Percentiles rank a stretch among this genome's conserved stretches.
Evolutionary conservation across 208 protist genomes (phyloP).

Genomic region (Leishmania turanica): DNA sequence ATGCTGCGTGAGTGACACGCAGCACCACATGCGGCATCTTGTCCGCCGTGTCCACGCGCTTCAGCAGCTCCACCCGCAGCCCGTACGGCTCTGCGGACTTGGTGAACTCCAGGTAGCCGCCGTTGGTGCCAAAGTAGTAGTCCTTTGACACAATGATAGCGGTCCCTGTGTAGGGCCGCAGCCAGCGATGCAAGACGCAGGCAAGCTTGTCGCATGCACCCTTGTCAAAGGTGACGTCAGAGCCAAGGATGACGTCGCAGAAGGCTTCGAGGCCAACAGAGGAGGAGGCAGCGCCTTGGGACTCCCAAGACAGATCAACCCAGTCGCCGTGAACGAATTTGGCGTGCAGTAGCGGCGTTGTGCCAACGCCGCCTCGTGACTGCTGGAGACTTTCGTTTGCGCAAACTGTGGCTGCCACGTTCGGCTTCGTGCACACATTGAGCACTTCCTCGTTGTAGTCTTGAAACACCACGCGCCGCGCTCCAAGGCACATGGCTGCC

Average conservation of each 20-base stretch:
- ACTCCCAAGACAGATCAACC: conserved; percentile 49
- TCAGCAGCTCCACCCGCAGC: conserved; percentile 43
- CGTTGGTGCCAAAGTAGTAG: conserved; percentile 92
- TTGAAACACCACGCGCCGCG: conserved; percentile 62
- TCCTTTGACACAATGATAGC: conserved; percentile 86
- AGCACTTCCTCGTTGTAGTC: conserved; percentile 92
- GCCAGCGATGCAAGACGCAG: conserved; percentile 58
- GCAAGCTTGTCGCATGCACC: conserved; percentile 78
- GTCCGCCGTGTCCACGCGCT: conserved; percentile 48
- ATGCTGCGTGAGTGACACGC: conserved; percentile 28
- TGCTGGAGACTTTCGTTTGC: conserved; percentile 9
- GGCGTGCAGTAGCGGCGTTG: conserved; percentile 29
- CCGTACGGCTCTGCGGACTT: conserved; percentile 31
- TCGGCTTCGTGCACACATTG: conserved; percentile 69
- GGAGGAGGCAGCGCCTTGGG: conserved; percentile 2
- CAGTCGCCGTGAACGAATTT: conserved; percentile 84
- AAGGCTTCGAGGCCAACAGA: not conserved
- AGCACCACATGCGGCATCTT: conserved; percentile 76
- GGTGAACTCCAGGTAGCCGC: conserved; percentile 67
- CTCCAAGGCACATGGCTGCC: conserved; percentile 64
- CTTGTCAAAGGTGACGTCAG: conserved; percentile 89
- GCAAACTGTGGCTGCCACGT: conserved; percentile 60
- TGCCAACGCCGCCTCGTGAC: not conserved
- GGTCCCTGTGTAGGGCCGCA: conserved; percentile 43
- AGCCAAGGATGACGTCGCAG: conserved; percentile 73